Evolutionary conservation across 768 basidiomycete species (phyloP), one percentile per base, ranked within the genome.

Genomic region (Calvatia gigantea): DNA sequence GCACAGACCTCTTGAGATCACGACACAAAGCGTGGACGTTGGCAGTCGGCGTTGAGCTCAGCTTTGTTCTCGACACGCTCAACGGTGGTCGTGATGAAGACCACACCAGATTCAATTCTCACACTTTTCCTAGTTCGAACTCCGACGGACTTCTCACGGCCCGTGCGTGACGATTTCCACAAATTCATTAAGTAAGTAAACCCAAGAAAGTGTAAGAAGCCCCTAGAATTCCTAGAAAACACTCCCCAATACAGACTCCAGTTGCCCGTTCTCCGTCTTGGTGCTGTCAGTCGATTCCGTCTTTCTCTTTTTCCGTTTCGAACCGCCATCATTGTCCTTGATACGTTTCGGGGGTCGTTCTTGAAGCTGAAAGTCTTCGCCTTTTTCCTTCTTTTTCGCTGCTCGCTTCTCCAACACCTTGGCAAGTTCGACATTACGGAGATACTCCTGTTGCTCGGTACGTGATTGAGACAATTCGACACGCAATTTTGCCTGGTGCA

Each of bases 341-440:
- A 61, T 55, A 17, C 69, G 65, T 56, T 74, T 70, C 29, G 63
- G 65, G 15, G 67, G 14, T 4, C 57, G 67, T 21, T 52, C 51
- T 57, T 75, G 73, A 50, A 75, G 53, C 59, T 73, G 66, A 62
- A 83, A 73, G 9, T 76, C 80, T 59, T 82, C 78, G 3, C 82
- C 83, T 60, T 75, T 81, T 66, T 81, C 78, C 57, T 71, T 78
- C 65, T 85, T 84, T 66, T 80, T 82, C 62, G 84, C 80, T 29
- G 78, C 83, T n/a, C 90, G 85, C 66, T 91, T 94, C 60, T 89
- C 86, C 62, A 94, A 68, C 38, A 95, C 85, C 9, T 87, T 83
- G 2, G 94, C 95, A 15, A 94, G 82, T 66, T 98, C 96, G 27
- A 99, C 97, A 58, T 97, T 95, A 67, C 82, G 84, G 51, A 98